Conservation (phyloP, 495 filamentous ascomycete genomes). For the Neurospora sp. region DNA sequence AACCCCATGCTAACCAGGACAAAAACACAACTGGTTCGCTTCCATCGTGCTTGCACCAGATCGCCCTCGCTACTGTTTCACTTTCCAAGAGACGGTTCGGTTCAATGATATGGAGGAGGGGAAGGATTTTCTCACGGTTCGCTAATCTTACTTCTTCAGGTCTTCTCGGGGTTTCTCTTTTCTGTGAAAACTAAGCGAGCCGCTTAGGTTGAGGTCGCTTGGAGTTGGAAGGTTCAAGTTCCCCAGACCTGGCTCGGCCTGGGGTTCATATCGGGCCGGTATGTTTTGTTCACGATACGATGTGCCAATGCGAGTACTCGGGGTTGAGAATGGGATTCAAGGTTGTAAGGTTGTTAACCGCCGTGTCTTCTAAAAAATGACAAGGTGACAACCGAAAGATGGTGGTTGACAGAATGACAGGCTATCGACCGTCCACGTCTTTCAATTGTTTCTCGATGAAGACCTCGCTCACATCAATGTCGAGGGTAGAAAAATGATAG, state of each 20-base stretch:
- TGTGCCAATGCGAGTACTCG: background rate
- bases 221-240: background rate
- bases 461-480: background rate
- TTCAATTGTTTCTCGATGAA: background rate
- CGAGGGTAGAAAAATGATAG: background rate
- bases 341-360: background rate
- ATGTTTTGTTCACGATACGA: background rate
- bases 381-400: background rate
- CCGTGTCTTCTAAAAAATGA: background rate
- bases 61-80: background rate
- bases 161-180: background rate
- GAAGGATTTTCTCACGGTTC: background rate
- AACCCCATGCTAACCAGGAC: background rate
- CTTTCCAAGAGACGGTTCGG: background rate
- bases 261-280: background rate
- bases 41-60: background rate
- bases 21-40: background rate
- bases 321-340: background rate
- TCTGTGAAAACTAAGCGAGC: background rate
- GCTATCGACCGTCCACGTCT: background rate
- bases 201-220: background rate
- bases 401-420: background rate
- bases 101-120: background rate
- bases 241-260: background rate
- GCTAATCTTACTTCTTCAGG: background rate